Evolutionary conservation across 257 asterid genomes (phyloP).

Genomic region (Solanum medicagineum): DNA sequence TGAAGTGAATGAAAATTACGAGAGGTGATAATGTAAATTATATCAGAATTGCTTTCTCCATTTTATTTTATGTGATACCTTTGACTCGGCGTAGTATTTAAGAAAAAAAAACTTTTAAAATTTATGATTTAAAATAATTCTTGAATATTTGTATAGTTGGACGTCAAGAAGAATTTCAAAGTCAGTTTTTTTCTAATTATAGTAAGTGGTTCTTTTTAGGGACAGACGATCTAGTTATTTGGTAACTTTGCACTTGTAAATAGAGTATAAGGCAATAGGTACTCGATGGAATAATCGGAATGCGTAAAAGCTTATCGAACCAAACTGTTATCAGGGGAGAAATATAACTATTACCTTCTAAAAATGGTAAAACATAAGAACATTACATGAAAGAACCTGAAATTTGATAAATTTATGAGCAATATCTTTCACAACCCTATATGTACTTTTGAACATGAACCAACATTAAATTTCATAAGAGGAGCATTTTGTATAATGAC

Average conservation of each 20-base stretch:
- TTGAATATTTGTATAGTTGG: too few species aligned
- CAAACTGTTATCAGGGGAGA: neutral
- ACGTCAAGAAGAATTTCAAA: too few species aligned
- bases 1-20: neutral
- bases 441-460: neutral
- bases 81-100: too few species aligned
- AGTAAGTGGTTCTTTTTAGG: too few species aligned
- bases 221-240: neutral
- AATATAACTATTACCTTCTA: too few species aligned
- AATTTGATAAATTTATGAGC: neutral
- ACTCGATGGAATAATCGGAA: too few species aligned
- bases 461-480: neutral
- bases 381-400: neutral
- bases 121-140: too few species aligned
- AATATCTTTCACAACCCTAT: neutral
- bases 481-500: neutral
- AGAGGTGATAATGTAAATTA: neutral
- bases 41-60: fast-evolving
- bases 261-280: neutral
- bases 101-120: too few species aligned
- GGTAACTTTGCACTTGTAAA: neutral
- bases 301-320: neutral
- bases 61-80: too few species aligned
- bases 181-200: too few species aligned
- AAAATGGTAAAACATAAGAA: neutral